Base-by-base conservation (phyloP, 2,329 filamentous ascomycete genomes). In the Purpureocillium lavendulum region DNA sequence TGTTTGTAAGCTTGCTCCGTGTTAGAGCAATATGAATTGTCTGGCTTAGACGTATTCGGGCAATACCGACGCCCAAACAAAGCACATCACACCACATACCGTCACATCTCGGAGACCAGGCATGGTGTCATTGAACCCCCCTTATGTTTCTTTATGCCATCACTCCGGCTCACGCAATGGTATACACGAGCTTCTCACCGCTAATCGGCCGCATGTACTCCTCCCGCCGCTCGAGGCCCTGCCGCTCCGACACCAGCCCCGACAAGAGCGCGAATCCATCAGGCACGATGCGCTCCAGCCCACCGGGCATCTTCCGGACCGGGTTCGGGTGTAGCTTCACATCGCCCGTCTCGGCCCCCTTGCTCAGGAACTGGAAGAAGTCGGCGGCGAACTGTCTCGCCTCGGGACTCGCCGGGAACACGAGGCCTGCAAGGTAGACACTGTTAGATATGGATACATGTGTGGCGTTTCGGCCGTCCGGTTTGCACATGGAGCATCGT, bases 101-200 rank as follows among this genome's bases (percentile, higher is more conserved):
- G n/a, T n/a, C n/a, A n/a, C n/a, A n/a, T n/a, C n/a, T n/a, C n/a
- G n/a, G n/a, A n/a, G n/a, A n/a, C n/a, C n/a, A n/a, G n/a, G n/a
- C n/a, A n/a, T n/a, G n/a, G n/a, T n/a, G n/a, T n/a, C n/a, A n/a
- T n/a, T n/a, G n/a, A n/a, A n/a, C n/a, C n/a, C n/a, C n/a, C n/a
- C n/a, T n/a, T n/a, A n/a, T n/a, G n/a, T n/a, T n/a, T n/a, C n/a
- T n/a, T n/a, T n/a, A n/a, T n/a, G n/a, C n/a, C n/a, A n/a, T n/a
- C n/a, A 26, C 21, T 10, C 6, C 21, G 10, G 21, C 21, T 26
- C 21, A 26, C 21, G 21, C 21, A 26, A 26, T 26, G 21, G 21
- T 35, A 31, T 60, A 60, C 0, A 60, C 56, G 7, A 66, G 36
- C 47, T 67, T 69, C 48, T 69, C 64, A 0, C 51, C 62, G 39